Base-by-base conservation (phyloP, 495 filamentous ascomycete genomes). In the Penicillium manginii region DNA sequence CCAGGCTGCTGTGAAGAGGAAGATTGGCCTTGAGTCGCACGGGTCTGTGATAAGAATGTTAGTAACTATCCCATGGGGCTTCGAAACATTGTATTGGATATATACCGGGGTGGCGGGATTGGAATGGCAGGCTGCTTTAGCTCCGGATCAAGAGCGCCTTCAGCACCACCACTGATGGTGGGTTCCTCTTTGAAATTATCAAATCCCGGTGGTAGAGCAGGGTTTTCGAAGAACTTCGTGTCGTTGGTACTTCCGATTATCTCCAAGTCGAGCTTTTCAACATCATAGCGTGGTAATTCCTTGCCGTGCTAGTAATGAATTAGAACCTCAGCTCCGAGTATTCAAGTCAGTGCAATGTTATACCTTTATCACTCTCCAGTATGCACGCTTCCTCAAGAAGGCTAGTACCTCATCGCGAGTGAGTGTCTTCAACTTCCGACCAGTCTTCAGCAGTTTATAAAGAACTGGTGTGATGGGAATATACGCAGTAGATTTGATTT, bases 241-340 rank as follows among this genome's bases (percentile, higher is more conserved):
- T 58, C 55, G n/a, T 58, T 58, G 23, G 26, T 58, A 33, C 49
- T 58, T 1, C 55, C 58, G 26, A 60, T 60, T 35, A 60, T 60
- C 7, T 60, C 51, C 5, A 55, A 17, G 1, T 60, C 52, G 15
- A 60, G 51, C 5, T 50, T 55, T 17, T 60, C 35, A 14, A 50
- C 51, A 18, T 60, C 33, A 22, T 60, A 50, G 14, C 43, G 22
- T n/a, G 58, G 58, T 9, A 55, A 3, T 11, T 55, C 52, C 22
- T 55, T 60, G 18, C 53, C 58, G 10, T 52, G 39, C 48, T 58
- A 23, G 4, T 1, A 31, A 11, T 3, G 22, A 6, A 23, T n/a
- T 19, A 31, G n/a, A 22, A 22, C 4, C n/a, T 46, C 4, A 10
- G 1, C 7, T n/a, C 40, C n/a, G 4, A 17, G 0, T 15, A 17